Conservation (phyloP, 2,329 filamentous ascomycete species). For the Alternaria sp. region DNA sequence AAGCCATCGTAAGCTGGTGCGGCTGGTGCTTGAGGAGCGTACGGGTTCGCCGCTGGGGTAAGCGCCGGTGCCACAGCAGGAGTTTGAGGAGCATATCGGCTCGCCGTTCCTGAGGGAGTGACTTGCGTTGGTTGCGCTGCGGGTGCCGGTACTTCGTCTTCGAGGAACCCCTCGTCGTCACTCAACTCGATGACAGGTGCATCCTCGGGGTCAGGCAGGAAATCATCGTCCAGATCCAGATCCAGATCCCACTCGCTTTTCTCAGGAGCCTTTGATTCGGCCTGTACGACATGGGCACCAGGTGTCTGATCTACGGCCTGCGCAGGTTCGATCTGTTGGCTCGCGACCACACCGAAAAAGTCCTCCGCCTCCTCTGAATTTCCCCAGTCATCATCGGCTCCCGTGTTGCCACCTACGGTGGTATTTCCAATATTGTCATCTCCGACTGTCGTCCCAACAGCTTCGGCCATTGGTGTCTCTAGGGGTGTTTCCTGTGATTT, state of each 20-base stretch:
- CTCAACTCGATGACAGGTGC: conserved; percentile 72
- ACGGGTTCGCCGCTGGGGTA: conserved; percentile 51
- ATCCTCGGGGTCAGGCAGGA: conserved; percentile 64
- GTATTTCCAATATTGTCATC: conserved; percentile 43
- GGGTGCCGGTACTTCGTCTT: conserved; percentile 65
- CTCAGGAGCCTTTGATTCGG: conserved; percentile 48
- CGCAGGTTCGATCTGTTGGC: conserved; percentile 26
- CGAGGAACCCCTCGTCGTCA: conserved; percentile 85
- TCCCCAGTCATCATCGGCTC: conserved; percentile 48
- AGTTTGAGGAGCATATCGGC: conserved; percentile 49
- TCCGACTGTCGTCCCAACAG: conserved; percentile 42
- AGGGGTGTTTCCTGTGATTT: conserved; percentile 34
- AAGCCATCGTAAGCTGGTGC: conserved; percentile 44
- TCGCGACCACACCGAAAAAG: conserved; percentile 32
- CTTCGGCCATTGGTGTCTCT: conserved; percentile 35
- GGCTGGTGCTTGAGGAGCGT: conserved; percentile 58
- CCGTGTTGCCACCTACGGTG: conserved; percentile 39
- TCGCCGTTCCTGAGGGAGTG: conserved; percentile 26
- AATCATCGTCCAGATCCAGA: conserved; percentile 79
- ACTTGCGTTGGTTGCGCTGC: conserved; percentile 22
- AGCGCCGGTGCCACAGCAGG: conserved; percentile 33
- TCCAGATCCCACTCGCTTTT: conserved; percentile 85
- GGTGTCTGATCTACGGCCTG: conserved; percentile 26
- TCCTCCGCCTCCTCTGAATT: conserved; percentile 45
- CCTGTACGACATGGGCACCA: conserved; percentile 29